Conservation (phyloP, 768 basidiomycete genomes). For the Tulasnella sp. region DNA sequence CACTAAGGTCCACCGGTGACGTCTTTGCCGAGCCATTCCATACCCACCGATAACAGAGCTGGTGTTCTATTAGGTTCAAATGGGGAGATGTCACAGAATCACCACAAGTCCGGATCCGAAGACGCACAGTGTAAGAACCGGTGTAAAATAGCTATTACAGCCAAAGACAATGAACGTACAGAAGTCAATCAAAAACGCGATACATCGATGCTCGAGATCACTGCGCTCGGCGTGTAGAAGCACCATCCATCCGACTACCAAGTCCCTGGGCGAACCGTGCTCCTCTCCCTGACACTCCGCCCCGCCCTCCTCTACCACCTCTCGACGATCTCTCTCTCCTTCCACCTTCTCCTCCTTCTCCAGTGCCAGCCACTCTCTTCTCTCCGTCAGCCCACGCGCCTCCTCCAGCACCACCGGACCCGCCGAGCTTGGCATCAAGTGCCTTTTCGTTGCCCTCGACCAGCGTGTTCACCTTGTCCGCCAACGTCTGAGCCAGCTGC, state of each 20-base stretch:
- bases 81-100: too few species aligned
- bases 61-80: too few species aligned
- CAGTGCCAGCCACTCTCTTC: conserved; percentile 27
- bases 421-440: conserved; percentile 78
- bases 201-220: background rate
- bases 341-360: conserved; percentile 29
- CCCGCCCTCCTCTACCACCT: conserved; percentile 23
- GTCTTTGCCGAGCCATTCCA: background rate
- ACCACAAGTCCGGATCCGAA: too few species aligned
- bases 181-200: background rate
- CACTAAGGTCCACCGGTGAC: background rate
- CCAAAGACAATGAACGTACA: background rate
- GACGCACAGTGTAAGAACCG: too few species aligned
- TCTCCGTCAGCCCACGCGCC: conserved; percentile 57
- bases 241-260: conserved; percentile 40
- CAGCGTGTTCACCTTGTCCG: conserved; percentile 80
- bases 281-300: conserved; percentile 53
- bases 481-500: conserved; percentile 81
- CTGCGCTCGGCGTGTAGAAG: background rate
- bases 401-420: conserved; percentile 35
- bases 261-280: conserved; percentile 79
- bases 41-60: background rate
- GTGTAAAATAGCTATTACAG: background rate
- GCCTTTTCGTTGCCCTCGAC: conserved; percentile 91
- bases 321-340: conserved; percentile 26